Base-by-base conservation (phyloP, 192 early-diverging fungal genomes). In the Coemansia sp. region DNA sequence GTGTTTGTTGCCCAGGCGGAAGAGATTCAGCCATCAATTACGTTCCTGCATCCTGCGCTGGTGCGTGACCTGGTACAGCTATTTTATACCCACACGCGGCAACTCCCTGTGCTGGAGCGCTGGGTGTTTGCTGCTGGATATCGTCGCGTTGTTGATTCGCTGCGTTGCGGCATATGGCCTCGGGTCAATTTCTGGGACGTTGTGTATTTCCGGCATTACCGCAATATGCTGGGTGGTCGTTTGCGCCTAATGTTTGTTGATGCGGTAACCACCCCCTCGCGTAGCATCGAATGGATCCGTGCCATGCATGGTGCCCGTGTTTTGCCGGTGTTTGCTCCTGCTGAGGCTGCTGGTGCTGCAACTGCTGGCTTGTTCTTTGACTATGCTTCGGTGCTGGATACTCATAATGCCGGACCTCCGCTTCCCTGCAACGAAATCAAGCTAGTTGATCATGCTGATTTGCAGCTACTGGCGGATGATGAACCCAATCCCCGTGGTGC, bases 151-250 rank as follows among this genome's bases (percentile, higher is more conserved):
- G 61, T 55, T 8, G 61, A 66, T 43, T 65, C 72, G 44, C 53
- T 80, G 20, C 63, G 56, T 59, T 62, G 71, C 40, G 78, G 78
- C 23, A 50, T 68, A 42, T 20, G 45, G 20, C 68, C 68, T 14
- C 67, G 61, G 53, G 13, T 15, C 4, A 48, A 50, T 16, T 61
- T 80, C 45, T 76, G 64, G 60, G 72, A 80, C 62, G 53, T 76
- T 16, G 28, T 65, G 37, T 80, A 80, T 50, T 71, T 75, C 61
- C 68, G 78, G 48, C 78, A 80, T 63, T 80, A 71, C 61, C 71
- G 72, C 59, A 69, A 67, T 40, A 58, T 66, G 14, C 53, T 80
- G 28, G 78, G 78, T 36, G 68, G 78, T 37, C 59, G 55, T 18
- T 41, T 80, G 41, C 56, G 65, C 14, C 56, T 70, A 55, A 55